These are phyloP conservation scores for Otatea glauca DNA, from an alignment of 176 grass and related monocot species.

Conservation along the genomic window DNA sequence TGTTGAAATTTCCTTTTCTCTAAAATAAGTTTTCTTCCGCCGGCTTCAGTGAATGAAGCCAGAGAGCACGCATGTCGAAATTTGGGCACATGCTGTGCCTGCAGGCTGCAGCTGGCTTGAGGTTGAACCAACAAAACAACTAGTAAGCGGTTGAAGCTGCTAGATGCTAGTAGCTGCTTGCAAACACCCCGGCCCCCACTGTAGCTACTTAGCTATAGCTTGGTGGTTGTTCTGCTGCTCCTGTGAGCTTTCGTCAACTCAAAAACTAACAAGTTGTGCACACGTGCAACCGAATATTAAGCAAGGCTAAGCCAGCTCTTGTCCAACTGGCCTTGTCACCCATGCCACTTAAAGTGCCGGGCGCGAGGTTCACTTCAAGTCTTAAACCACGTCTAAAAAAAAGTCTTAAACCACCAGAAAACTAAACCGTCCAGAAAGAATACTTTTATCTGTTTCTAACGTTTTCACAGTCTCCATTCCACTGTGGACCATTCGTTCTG, in stretches of 20 bases:
- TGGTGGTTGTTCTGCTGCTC: conserved; percentile 11
- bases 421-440: not conserved
- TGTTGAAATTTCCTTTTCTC: not conserved
- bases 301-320: conserved; percentile 11
- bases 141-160: not conserved
- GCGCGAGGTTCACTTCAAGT: not conserved
- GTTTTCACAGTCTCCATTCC: not conserved
- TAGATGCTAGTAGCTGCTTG: not conserved
- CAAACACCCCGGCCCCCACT: too few relatives aligned
- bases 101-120: conserved; percentile 2
- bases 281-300: conserved; percentile 39
- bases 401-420: not conserved
- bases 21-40: not conserved
- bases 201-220: not conserved
- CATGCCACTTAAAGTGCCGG: conserved; percentile 1
- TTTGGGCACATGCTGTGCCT: not conserved
- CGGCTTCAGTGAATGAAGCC: not conserved
- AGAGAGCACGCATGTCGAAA: not conserved
- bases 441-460: not conserved
- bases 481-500: not conserved
- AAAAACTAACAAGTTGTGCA: conserved; percentile 5
- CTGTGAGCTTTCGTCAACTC: conserved; percentile 15
- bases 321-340: conserved; percentile 27
- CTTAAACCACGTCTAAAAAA: too few relatives aligned
- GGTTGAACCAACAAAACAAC: not conserved